A percentile compares a stretch with the other conserved stretches of the same genome.
These are phyloP conservation scores for Apiotrichum gracile DNA, from an alignment of 1,284 basidiomycete species.

Conservation along the genomic window DNA sequence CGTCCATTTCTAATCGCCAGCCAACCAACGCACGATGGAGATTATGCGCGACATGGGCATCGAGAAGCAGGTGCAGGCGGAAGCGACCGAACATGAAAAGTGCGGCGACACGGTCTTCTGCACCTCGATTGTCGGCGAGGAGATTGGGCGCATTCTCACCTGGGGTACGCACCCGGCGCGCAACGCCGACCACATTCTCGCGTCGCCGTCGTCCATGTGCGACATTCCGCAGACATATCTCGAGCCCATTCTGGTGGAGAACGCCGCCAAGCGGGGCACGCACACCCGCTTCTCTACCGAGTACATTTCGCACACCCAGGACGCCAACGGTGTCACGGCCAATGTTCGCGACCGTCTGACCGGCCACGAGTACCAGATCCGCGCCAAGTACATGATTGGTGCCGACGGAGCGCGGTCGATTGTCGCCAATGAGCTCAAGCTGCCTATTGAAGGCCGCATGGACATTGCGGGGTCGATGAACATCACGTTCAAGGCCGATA, in stretches of 20 bases:
- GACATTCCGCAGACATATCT: slow-evolving; percentile 18
- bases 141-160: slow-evolving; percentile 15
- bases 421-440: slow-evolving; percentile 9
- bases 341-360: slow-evolving; percentile 13
- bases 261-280: slow-evolving; percentile 10
- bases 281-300: slow-evolving; percentile 15
- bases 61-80: slow-evolving; percentile 9
- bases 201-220: slow-evolving; percentile 13
- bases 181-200: slow-evolving; percentile 10
- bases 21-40: slow-evolving; percentile 17
- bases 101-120: slow-evolving; percentile 19
- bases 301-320: slow-evolving; percentile 16
- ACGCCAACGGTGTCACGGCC: slow-evolving; percentile 7
- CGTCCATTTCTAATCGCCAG: too few relatives aligned
- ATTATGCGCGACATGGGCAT: slow-evolving; percentile 17
- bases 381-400: slow-evolving; percentile 14
- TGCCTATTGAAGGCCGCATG: slow-evolving; percentile 11
- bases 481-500: slow-evolving; percentile 17
- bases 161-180: slow-evolving; percentile 15
- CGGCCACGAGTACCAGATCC: slow-evolving; percentile 9
- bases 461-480: slow-evolving; percentile 17
- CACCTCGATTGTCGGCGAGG: slow-evolving; percentile 12
- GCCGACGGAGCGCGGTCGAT: slow-evolving; percentile 14
- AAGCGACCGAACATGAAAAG: slow-evolving; percentile 11
- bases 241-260: slow-evolving; percentile 12